Evolutionary conservation across 805 yeast genomes (phyloP).

Genomic region (Candida oleophila): DNA sequence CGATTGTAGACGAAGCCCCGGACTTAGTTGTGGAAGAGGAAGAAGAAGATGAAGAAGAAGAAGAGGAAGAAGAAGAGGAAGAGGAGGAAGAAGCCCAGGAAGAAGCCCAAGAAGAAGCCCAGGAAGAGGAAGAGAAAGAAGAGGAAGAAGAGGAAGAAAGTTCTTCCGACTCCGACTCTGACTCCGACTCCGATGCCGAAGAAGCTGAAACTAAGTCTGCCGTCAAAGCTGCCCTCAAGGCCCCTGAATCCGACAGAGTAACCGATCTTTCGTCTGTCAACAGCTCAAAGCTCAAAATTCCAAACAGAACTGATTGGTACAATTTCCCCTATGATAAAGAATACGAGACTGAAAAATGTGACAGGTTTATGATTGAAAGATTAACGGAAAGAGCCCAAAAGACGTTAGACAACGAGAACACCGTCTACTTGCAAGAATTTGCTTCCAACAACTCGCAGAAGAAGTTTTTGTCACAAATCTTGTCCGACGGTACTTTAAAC

Average conservation of each 20-base stretch:
- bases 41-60: slow-evolving; percentile 39
- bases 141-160: slow-evolving; percentile 7
- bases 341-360: slow-evolving; percentile 34
- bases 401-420: slow-evolving; percentile 69
- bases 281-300: slow-evolving; percentile 55
- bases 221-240: slow-evolving; percentile 5
- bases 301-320: slow-evolving; percentile 76
- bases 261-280: slow-evolving; percentile 48
- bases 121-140: slow-evolving; percentile 21
- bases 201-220: slow-evolving; percentile 19
- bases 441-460: slow-evolving; percentile 76
- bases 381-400: slow-evolving; percentile 65
- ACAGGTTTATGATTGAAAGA: slow-evolving; percentile 56
- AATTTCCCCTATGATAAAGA: slow-evolving; percentile 41
- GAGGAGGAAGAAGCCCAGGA: slow-evolving; percentile 22
- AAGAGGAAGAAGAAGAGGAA: slow-evolving; percentile 35
- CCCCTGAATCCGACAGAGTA: slow-evolving; percentile 25
- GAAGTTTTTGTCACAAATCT: slow-evolving; percentile 83
- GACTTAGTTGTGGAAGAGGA: slow-evolving; percentile 28
- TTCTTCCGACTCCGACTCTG: slow-evolving; percentile 12
- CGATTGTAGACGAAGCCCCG: slow-evolving; percentile 27
- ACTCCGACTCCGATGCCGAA: slow-evolving; percentile 11
- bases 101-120: slow-evolving; percentile 23
- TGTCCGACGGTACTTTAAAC: slow-evolving; percentile 87
- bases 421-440: slow-evolving; percentile 67